Conservation (phyloP, 768 basidiomycete species). For the Guyanaporus albipodus region DNA sequence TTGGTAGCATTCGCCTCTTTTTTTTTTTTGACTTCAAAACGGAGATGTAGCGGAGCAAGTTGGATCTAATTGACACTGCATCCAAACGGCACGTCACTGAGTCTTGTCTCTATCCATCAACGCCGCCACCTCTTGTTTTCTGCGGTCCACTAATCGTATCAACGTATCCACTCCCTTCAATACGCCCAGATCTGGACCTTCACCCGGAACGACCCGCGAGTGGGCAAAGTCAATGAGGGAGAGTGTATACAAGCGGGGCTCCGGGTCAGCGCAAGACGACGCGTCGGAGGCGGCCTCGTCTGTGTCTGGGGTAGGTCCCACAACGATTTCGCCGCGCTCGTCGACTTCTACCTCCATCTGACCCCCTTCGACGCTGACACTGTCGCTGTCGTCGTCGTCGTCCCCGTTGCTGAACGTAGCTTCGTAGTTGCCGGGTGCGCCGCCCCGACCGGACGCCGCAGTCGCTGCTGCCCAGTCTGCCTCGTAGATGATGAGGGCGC, state of each 20-base stretch:
- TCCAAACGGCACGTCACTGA: neutral
- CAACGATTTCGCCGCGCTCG: slow-evolving; percentile 21
- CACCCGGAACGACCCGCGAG: slow-evolving; percentile 58
- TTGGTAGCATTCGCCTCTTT: neutral
- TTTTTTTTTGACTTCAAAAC: too few species aligned
- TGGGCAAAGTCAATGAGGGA: slow-evolving; percentile 96
- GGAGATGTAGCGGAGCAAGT: too few species aligned
- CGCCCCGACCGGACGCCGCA: slow-evolving; percentile 35
- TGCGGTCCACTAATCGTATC: slow-evolving; percentile 53
- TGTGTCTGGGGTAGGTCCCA: slow-evolving; percentile 17
- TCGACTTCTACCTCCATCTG: slow-evolving; percentile 37
- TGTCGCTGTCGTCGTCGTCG: slow-evolving; percentile 28
- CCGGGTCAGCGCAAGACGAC: slow-evolving; percentile 20
- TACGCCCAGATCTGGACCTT: slow-evolving; percentile 79
- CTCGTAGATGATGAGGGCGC: slow-evolving; percentile 80
- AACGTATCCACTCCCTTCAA: slow-evolving; percentile 70
- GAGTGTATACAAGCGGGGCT: slow-evolving; percentile 44
- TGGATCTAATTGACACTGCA: too few species aligned
- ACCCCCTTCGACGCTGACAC: slow-evolving; percentile 37
- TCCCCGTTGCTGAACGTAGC: neutral
- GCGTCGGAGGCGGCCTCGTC: slow-evolving; percentile 36
- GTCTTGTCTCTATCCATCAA: neutral
- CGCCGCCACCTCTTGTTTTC: slow-evolving; percentile 43
- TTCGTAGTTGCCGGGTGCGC: slow-evolving; percentile 13
- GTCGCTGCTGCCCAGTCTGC: slow-evolving; percentile 45